Evolutionary conservation across 1,139 yeast genomes (phyloP).

Genomic region (Suhomyces yuchorum): DNA sequence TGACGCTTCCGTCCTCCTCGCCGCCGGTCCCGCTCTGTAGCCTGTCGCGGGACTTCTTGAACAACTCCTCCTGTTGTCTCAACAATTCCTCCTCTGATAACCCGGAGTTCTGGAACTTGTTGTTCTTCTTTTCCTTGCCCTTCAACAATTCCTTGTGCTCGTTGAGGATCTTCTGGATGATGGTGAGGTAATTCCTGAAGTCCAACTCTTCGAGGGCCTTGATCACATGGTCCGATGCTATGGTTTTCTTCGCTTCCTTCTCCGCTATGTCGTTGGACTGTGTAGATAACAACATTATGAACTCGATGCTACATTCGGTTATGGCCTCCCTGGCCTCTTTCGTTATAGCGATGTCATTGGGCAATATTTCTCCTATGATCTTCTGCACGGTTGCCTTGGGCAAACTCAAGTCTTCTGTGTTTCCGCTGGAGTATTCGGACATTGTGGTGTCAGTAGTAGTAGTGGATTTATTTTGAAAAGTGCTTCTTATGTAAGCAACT

Average conservation of each 20-base stretch:
- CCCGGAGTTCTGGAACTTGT: conserved; percentile 92
- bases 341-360: conserved; percentile 81
- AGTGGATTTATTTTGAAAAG: background rate
- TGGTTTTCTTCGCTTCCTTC: conserved; percentile 92
- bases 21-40: conserved; percentile 43
- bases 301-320: conserved; percentile 94
- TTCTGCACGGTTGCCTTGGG: conserved; percentile 91
- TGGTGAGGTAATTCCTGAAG: conserved; percentile 79
- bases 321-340: conserved; percentile 95
- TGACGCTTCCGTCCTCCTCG: conserved; percentile 11
- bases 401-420: conserved; percentile 47
- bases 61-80: conserved; percentile 88
- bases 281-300: conserved; percentile 90
- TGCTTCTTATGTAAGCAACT: conserved; percentile 6
- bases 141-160: conserved; percentile 89
- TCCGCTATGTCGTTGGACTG: conserved; percentile 97
- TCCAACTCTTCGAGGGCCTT: conserved; percentile 89
- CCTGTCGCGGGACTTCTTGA: conserved; percentile 83
- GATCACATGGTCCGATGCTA: conserved; percentile 94
- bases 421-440: conserved; percentile 43
- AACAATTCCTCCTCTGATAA: conserved; percentile 88
- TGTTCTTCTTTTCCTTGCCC: conserved; percentile 88
- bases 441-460: conserved; percentile 18
- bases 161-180: conserved; percentile 74
- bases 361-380: conserved; percentile 86